Conservation (phyloP, 2,329 filamentous ascomycete genomes). For the Arthrobotrys pseudoclavata region DNA sequence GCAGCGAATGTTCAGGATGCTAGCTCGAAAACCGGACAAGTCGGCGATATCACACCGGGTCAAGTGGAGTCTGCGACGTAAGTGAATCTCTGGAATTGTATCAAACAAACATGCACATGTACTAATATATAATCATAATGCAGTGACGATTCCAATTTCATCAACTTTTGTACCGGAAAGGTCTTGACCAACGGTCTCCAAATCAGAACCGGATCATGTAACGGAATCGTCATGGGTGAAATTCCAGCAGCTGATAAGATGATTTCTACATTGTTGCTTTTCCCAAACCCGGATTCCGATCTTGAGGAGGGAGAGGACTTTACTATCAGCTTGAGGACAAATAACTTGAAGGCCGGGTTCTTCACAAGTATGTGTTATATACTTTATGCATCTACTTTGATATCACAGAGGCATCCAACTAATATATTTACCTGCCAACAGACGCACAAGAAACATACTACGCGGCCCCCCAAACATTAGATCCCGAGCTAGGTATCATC, state of each 20-base stretch:
- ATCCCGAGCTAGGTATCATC: conserved; percentile 68
- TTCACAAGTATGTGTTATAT: conserved; percentile 69
- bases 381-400: not conserved
- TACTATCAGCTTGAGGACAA: conserved; percentile 70
- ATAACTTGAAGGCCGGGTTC: conserved; percentile 72
- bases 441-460: conserved; percentile 74
- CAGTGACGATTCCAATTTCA: conserved; percentile 74
- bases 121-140: conserved; percentile 59
- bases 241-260: conserved; percentile 72
- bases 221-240: conserved; percentile 74
- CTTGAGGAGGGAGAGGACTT: conserved; percentile 70
- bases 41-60: conserved; percentile 67
- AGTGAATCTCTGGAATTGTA: conserved; percentile 63
- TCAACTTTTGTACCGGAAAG: conserved; percentile 74
- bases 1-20: conserved; percentile 70
- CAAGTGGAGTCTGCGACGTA: conserved; percentile 72
- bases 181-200: conserved; percentile 75
- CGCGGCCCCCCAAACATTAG: conserved; percentile 72
- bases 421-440: conserved; percentile 7
- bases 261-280: conserved; percentile 72
- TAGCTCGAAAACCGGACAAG: conserved; percentile 70
- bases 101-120: not conserved
- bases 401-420: not conserved
- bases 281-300: conserved; percentile 71
- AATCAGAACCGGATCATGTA: conserved; percentile 73